phyloP scores from a whole-genome alignment of 1,284 basidiomycete species.

The Puccinia coronata region DNA sequence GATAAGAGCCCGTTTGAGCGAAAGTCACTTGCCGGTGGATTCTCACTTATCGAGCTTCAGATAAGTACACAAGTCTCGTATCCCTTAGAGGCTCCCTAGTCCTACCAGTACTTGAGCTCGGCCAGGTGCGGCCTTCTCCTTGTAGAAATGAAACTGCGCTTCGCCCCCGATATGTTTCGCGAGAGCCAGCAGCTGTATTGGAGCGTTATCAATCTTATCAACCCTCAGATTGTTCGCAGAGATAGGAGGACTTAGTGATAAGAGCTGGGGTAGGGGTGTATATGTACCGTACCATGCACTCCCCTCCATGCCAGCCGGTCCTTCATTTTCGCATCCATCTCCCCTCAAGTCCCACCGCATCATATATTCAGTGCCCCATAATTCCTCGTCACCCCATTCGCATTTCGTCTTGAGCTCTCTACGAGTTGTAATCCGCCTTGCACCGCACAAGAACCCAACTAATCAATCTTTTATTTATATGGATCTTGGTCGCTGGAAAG shows the following conservation, averaged over 20 bases:
- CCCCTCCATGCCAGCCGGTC: neutral
- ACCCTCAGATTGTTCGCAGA: conserved; percentile 8
- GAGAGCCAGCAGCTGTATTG: neutral
- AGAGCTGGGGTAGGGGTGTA: neutral
- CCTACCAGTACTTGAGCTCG: too few relatives aligned
- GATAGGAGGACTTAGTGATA: neutral
- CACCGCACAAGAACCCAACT: neutral
- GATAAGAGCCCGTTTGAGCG: neutral
- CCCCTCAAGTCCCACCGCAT: neutral
- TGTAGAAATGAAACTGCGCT: neutral
- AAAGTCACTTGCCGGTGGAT: too few relatives aligned
- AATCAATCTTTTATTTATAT: neutral
- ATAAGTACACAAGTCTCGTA: neutral
- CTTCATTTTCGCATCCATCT: neutral
- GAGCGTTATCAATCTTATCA: conserved; percentile 10
- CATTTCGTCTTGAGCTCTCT: neutral
- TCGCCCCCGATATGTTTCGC: conserved; percentile 1
- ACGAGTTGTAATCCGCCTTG: neutral
- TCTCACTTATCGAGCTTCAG: conserved; percentile 3
- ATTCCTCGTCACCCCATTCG: neutral
- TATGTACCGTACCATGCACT: neutral
- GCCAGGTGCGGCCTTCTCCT: neutral
- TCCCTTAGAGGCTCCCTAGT: too few relatives aligned
- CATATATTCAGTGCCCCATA: neutral
- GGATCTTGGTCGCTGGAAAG: neutral